Percentiles rank a stretch among this genome's conserved stretches.
phyloP scores from a whole-genome alignment of 306 rosid genomes.

The Luffa acutangula region DNA sequence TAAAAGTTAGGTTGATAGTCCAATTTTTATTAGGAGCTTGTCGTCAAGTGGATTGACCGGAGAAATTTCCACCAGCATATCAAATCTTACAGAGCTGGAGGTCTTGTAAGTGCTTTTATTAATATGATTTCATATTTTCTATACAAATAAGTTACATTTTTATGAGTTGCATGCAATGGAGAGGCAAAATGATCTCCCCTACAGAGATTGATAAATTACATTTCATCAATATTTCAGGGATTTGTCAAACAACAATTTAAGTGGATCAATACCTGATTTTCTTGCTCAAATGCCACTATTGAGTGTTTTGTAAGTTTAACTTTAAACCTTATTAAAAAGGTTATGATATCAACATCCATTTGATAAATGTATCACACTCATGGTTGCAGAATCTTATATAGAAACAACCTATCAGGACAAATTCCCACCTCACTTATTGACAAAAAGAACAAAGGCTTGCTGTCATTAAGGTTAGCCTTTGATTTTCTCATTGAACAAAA shows the following conservation, averaged over 20 bases:
- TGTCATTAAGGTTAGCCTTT: not conserved
- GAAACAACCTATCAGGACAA: constrained; percentile 2
- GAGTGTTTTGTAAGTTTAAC: not conserved
- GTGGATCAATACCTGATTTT: not conserved
- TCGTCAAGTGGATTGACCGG: not conserved
- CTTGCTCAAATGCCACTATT: not conserved
- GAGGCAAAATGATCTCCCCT: too few species aligned
- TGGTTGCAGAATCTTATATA: not conserved
- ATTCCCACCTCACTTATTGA: not conserved
- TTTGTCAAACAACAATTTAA: not conserved
- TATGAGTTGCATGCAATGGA: too few species aligned
- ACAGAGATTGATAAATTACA: not conserved
- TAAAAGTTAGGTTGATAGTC: not conserved
- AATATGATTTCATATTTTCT: too few species aligned
- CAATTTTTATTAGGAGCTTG: not conserved
- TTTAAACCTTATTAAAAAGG: too few species aligned
- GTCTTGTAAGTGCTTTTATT: not conserved
- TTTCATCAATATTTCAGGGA: not conserved
- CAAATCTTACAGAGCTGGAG: not conserved
- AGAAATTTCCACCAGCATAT: not conserved
- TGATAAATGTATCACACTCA: not conserved
- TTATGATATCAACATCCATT: too few species aligned
- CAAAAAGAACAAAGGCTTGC: not conserved
- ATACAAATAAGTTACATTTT: too few species aligned
- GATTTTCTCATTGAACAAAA: not conserved